phyloP scores from a whole-genome alignment of 768 basidiomycete species.

The Mycena amicta region DNA sequence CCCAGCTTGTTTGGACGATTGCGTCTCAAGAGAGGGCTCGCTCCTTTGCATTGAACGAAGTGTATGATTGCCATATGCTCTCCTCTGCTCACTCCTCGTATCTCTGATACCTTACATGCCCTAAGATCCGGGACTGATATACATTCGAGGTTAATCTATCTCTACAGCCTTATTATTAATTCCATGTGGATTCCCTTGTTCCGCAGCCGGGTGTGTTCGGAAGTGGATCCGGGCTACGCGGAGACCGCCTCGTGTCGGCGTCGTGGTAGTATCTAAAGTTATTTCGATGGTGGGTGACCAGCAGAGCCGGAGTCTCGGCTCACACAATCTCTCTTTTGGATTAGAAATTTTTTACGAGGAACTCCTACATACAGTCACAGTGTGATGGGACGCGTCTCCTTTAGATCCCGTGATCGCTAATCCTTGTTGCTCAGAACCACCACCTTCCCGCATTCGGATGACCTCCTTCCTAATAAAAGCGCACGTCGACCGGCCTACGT shows the following conservation, averaged over 20 bases:
- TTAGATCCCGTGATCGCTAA: not conserved
- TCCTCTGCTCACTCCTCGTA: not conserved
- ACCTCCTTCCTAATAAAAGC: conserved; percentile 75
- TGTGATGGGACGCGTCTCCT: not conserved
- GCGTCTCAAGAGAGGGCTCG: not conserved
- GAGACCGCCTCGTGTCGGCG: too few species aligned
- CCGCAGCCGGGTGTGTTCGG: too few species aligned
- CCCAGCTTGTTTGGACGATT: not conserved
- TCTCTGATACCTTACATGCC: not conserved
- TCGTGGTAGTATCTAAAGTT: too few species aligned
- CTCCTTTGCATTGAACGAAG: too few species aligned
- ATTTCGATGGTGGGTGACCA: too few species aligned
- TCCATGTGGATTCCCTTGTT: not conserved
- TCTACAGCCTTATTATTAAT: not conserved
- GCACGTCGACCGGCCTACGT: conserved; percentile 50
- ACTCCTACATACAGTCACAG: too few species aligned
- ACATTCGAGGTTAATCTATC: not conserved
- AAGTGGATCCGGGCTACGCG: too few species aligned
- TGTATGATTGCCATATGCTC: too few species aligned
- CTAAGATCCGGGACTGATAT: not conserved
- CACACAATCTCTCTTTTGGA: too few species aligned
- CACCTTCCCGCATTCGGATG: conserved; percentile 38
- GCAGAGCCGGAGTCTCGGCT: too few species aligned
- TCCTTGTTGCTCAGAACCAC: not conserved
- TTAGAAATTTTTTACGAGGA: not conserved